These are phyloP conservation scores for Porogramme epimiltina DNA, from an alignment of 1,284 basidiomycete species.

Conservation along the genomic window DNA sequence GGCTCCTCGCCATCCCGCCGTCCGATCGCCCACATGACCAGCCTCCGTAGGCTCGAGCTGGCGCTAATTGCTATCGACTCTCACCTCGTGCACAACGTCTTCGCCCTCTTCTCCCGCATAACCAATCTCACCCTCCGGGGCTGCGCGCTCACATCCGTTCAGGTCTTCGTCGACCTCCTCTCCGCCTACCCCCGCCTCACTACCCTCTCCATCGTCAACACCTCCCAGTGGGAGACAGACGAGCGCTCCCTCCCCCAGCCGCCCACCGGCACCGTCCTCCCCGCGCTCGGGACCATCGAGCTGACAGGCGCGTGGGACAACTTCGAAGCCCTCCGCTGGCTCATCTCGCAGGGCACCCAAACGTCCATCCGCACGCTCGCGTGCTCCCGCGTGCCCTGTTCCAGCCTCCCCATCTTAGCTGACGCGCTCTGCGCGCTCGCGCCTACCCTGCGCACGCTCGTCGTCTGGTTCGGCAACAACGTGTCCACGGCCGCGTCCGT, in stretches of 20 bases:
- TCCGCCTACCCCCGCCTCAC: slow-evolving; percentile 11
- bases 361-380: slow-evolving; percentile 11
- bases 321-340: slow-evolving; percentile 20
- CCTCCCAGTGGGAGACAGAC: slow-evolving; percentile 19
- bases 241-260: neutral
- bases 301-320: slow-evolving; percentile 19
- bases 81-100: slow-evolving; percentile 15
- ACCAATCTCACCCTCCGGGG: slow-evolving; percentile 20
- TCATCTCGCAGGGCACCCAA: slow-evolving; percentile 12
- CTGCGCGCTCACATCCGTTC: slow-evolving; percentile 17
- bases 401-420: slow-evolving; percentile 5
- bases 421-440: slow-evolving; percentile 11
- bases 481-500: neutral
- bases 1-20: slow-evolving; percentile 17
- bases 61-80: slow-evolving; percentile 19
- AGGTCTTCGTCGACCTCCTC: slow-evolving; percentile 17
- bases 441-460: slow-evolving; percentile 11
- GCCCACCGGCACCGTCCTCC: neutral
- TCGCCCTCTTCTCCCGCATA: slow-evolving; percentile 9
- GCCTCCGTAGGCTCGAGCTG: slow-evolving; percentile 20
- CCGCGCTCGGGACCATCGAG: slow-evolving; percentile 14
- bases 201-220: slow-evolving; percentile 16
- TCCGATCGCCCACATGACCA: slow-evolving; percentile 10
- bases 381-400: slow-evolving; percentile 14
- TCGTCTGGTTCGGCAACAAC: slow-evolving; percentile 15